Conservation (phyloP, 495 filamentous ascomycete genomes). For the Neurospora sublineolata region DNA sequence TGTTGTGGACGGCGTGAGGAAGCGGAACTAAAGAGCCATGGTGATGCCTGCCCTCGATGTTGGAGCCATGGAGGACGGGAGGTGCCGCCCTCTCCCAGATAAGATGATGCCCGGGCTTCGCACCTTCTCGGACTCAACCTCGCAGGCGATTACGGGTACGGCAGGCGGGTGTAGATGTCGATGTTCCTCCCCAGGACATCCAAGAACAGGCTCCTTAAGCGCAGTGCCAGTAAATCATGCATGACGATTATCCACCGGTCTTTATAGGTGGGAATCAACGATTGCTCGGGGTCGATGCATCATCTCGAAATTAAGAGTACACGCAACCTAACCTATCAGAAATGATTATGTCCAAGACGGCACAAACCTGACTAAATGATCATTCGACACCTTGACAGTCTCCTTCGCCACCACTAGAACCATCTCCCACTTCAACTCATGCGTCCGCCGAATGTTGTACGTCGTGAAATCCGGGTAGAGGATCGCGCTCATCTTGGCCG, state of each 20-base stretch:
- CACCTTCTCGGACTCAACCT: no score
- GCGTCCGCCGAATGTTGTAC: background rate
- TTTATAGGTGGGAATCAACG: no score
- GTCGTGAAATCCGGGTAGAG: background rate
- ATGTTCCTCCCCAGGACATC: background rate
- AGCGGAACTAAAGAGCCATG: no score
- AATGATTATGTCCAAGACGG: background rate
- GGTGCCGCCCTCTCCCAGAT: no score
- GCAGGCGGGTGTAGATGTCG: no score
- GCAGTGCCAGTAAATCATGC: background rate
- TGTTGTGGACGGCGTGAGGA: no score
- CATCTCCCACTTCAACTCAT: background rate
- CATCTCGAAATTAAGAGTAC: background rate
- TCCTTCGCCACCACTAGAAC: background rate
- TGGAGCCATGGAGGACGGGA: no score
- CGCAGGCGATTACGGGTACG: no score
- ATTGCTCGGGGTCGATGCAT: no score
- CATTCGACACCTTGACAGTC: background rate
- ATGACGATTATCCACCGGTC: background rate
- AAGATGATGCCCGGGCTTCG: no score
- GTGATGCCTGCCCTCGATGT: no score
- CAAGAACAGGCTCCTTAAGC: background rate
- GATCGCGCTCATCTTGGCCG: background rate
- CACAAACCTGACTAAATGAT: background rate
- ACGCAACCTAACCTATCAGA: background rate